These are phyloP conservation scores for Talaromyces atroroseus DNA, from an alignment of 2,329 filamentous ascomycete species.

Conservation along the genomic window DNA sequence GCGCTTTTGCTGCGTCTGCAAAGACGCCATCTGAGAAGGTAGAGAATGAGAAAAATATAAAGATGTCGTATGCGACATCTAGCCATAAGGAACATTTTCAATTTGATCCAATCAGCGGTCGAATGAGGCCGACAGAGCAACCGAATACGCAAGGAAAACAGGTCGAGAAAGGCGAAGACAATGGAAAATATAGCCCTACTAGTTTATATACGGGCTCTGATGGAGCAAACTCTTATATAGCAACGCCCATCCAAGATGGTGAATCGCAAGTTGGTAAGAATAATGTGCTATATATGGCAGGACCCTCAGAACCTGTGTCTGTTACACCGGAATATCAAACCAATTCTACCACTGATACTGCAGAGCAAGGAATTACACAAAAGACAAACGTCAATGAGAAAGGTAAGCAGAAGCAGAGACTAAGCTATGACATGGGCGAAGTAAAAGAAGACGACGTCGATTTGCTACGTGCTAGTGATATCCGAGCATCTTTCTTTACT, in stretches of 20 bases:
- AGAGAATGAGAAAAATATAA: neutral
- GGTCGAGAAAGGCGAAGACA: neutral
- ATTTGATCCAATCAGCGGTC: constrained; percentile 13
- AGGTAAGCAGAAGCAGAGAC: neutral
- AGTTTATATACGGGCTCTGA: neutral
- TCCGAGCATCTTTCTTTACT: constrained; percentile 27
- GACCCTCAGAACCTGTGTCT: neutral
- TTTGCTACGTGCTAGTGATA: constrained; percentile 31
- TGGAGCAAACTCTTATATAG: neutral
- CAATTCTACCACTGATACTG: neutral
- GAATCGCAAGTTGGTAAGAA: neutral
- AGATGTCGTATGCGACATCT: neutral
- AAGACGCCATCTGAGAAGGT: neutral
- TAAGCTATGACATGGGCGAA: constrained; percentile 5
- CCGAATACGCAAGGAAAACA: neutral
- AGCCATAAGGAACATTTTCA: neutral
- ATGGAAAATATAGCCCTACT: neutral
- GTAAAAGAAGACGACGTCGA: constrained; percentile 28
- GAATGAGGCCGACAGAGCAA: constrained; percentile 6
- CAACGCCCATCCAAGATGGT: neutral
- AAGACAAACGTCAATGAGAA: neutral
- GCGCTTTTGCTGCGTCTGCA: neutral
- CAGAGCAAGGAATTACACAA: neutral
- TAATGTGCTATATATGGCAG: neutral
- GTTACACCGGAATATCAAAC: neutral